Evolutionary conservation across 1,139 yeast genomes (phyloP).

Genomic region (Suhomyces choctaworum): DNA sequence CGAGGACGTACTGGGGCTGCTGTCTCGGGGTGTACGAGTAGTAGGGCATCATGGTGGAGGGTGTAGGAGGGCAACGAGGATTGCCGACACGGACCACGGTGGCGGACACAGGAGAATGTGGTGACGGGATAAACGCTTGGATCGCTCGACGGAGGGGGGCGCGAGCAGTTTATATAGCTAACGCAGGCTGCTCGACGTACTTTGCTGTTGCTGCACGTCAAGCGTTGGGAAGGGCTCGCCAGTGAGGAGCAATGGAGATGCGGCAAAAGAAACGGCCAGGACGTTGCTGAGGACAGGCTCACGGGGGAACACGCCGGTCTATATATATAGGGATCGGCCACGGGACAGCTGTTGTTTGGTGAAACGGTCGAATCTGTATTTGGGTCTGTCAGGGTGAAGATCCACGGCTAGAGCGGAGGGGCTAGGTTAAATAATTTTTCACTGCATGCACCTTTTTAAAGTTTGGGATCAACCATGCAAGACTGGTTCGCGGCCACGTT

Average conservation of each 20-base stretch:
- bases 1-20: slow-evolving; percentile 7
- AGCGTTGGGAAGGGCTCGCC: not conserved
- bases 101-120: too few relatives aligned
- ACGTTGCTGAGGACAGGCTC: not conserved
- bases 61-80: too few relatives aligned
- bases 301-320: not conserved
- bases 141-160: too few relatives aligned
- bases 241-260: not conserved
- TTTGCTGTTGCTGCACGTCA: slow-evolving; percentile 2
- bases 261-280: slow-evolving; percentile 1
- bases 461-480: too few relatives aligned
- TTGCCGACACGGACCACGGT: too few relatives aligned
- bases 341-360: not conserved
- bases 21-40: slow-evolving; percentile 8
- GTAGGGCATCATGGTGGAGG: slow-evolving; percentile 10
- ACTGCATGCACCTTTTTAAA: too few relatives aligned
- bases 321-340: not conserved
- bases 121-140: too few relatives aligned
- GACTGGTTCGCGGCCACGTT: too few relatives aligned
- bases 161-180: too few relatives aligned
- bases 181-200: not conserved
- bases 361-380: not conserved
- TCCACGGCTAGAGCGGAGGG: too few relatives aligned
- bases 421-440: too few relatives aligned
- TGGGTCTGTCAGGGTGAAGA: too few relatives aligned